These are phyloP conservation scores for Amanita thiersii DNA, from an alignment of 768 basidiomycete species.

Conservation along the genomic window DNA sequence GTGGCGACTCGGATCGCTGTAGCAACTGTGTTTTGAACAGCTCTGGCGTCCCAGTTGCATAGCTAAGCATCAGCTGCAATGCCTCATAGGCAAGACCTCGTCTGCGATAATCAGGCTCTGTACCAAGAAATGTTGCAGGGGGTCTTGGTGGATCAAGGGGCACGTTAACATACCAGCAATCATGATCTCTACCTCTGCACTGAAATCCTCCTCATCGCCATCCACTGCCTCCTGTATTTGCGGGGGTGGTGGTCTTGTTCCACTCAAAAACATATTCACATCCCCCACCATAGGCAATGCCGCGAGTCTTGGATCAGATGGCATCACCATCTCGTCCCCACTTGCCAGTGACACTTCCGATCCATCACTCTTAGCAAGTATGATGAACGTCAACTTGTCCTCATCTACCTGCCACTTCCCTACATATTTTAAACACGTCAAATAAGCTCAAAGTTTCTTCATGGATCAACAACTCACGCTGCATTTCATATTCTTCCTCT, in stretches of 20 bases:
- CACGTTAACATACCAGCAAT: slow-evolving; percentile 57
- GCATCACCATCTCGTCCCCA: slow-evolving; percentile 13
- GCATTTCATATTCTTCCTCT: slow-evolving; percentile 85
- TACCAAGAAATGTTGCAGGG: not conserved
- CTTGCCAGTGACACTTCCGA: not conserved
- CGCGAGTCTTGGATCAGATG: slow-evolving; percentile 25
- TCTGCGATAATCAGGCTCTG: slow-evolving; percentile 63
- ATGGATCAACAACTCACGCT: slow-evolving; percentile 37
- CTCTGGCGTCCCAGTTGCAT: slow-evolving; percentile 43
- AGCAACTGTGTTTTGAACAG: slow-evolving; percentile 12
- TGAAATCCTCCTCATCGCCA: slow-evolving; percentile 34
- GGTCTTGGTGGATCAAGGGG: not conserved
- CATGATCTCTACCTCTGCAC: slow-evolving; percentile 90
- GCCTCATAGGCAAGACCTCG: slow-evolving; percentile 59
- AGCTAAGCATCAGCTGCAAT: slow-evolving; percentile 59
- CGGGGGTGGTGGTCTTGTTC: slow-evolving; percentile 21
- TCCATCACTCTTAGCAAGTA: slow-evolving; percentile 39
- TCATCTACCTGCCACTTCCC: slow-evolving; percentile 82
- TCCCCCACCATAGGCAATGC: slow-evolving; percentile 76
- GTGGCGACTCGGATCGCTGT: slow-evolving; percentile 21
- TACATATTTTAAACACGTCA: slow-evolving; percentile 19
- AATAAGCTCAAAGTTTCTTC: slow-evolving; percentile 11
- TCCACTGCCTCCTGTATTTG: slow-evolving; percentile 16
- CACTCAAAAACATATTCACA: slow-evolving; percentile 83
- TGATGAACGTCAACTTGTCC: slow-evolving; percentile 90